Evolutionary conservation across 106 monocot species (phyloP).

Genomic region (Dactylorhiza incarnata): DNA sequence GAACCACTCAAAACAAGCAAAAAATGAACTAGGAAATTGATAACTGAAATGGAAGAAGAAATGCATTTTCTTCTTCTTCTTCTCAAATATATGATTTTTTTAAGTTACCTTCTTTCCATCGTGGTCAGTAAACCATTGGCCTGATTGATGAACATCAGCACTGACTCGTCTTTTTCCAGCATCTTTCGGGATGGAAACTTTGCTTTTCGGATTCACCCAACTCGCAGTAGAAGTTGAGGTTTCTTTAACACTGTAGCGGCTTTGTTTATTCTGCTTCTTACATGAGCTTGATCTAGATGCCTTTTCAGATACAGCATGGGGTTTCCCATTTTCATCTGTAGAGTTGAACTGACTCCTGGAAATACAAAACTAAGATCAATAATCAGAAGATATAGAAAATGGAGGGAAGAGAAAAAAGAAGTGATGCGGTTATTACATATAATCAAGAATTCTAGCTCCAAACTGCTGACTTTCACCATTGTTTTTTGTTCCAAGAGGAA

Average conservation of each 20-base stretch:
- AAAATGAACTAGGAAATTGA: not conserved
- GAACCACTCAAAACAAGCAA: not conserved
- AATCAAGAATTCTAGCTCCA: conserved; percentile 30
- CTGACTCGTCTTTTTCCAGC: conserved; percentile 50
- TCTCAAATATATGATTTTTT: not conserved
- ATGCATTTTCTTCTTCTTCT: not conserved
- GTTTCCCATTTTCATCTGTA: not conserved
- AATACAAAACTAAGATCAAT: conserved; percentile 10
- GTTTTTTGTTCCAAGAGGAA: conserved; percentile 44
- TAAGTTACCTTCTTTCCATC: conserved; percentile 87
- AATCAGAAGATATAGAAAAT: not conserved
- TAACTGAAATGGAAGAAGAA: no score
- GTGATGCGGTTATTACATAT: conserved; percentile 46
- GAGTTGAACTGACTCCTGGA: conserved; percentile 42
- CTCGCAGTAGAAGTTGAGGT: conserved; percentile 9
- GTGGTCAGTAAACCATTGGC: conserved; percentile 78
- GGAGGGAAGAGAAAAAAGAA: not conserved
- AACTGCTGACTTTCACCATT: conserved; percentile 17
- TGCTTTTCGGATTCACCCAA: conserved; percentile 42
- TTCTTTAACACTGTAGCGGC: conserved; percentile 6
- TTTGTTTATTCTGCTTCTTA: conserved; percentile 20
- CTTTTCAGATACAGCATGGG: conserved; percentile 9
- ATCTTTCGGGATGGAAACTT: conserved; percentile 41
- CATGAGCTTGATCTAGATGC: conserved; percentile 10
- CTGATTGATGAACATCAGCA: conserved; percentile 36